Evolutionary conservation across 2,329 filamentous ascomycete species (phyloP), one percentile per base, ranked within the genome.

Genomic region (Plectosphaerella plurivora): DNA sequence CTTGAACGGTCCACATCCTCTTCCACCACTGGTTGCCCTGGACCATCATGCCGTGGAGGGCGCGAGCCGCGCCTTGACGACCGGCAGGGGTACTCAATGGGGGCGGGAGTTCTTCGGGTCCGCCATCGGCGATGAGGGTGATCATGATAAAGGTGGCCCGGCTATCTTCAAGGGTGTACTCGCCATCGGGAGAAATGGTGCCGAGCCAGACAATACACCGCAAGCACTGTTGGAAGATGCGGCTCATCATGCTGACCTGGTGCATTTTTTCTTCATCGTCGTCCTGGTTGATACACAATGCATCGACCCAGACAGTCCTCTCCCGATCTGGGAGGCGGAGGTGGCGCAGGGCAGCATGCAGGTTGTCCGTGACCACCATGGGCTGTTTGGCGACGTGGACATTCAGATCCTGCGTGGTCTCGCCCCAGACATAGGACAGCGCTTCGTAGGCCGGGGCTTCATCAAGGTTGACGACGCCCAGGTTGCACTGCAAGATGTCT

Each of bases 91-190:
- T 33, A 2, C 7, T 33, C 28, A 33, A 12, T 4, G 3, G 4
- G 11, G 28, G 8, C 11, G 28, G 28, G 3, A 33, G 28, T 9
- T 33, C 8, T 9, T 12, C 28, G 11, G 28, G 28, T 8, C 4
- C 28, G 11, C 4, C 28, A 8, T 33, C 28, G 28, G 28, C 28
- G 7, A 33, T 8, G 28, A 33, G 28, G 28, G 28, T 33, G 28
- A 33, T 33, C 28, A 33, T 33, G 74, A 76, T 25, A 78, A 78
- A 63, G 70, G 73, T 33, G 74, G 78, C 55, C 70, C 74, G 15
- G 62, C 63, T 16, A 70, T 78, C 11, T 78, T 78, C 55, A 69
- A 74, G 15, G 69, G 28, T 33, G 28, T 33, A 33, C 28, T 33
- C 28, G 28, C 8, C 28, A 8, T 12, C 28, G 28, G 28, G 8